Evolutionary conservation across 495 filamentous ascomycete genomes (phyloP).

Genomic region (Aspergillus nidulans): DNA sequence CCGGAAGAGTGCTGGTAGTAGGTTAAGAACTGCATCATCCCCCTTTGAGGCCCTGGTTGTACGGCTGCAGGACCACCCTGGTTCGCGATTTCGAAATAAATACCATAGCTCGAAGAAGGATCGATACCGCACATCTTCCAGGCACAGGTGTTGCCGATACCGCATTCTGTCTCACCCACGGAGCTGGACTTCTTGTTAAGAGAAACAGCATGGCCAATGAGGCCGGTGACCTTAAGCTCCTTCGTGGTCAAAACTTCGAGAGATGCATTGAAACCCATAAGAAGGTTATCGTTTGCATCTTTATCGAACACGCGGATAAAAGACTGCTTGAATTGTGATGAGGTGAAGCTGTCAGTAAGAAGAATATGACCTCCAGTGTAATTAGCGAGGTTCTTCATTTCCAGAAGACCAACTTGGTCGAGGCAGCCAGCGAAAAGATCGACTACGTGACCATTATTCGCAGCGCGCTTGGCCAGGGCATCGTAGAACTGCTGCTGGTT

Average conservation of each 20-base stretch:
- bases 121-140: slow-evolving; percentile 99
- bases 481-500: slow-evolving; percentile 78
- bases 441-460: slow-evolving; percentile 95
- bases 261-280: slow-evolving; percentile 98
- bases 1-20: slow-evolving; percentile 98
- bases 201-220: slow-evolving; percentile 95
- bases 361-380: slow-evolving; percentile 98
- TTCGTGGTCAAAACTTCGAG: slow-evolving; percentile 97
- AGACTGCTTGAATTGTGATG: slow-evolving; percentile 99
- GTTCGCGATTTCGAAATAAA: slow-evolving; percentile 97
- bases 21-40: slow-evolving; percentile 97
- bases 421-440: slow-evolving; percentile 98
- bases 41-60: slow-evolving; percentile 82
- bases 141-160: slow-evolving; percentile 97
- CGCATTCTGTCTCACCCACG: slow-evolving; percentile 96
- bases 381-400: slow-evolving; percentile 98
- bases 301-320: slow-evolving; percentile 98
- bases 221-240: slow-evolving; percentile 95
- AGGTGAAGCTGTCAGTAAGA: slow-evolving; percentile 96
- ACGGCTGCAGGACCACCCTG: slow-evolving; percentile 86
- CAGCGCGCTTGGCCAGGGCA: slow-evolving; percentile 88
- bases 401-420: slow-evolving; percentile 94
- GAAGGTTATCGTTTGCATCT: slow-evolving; percentile 85
- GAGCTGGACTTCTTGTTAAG: slow-evolving; percentile 97
- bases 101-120: slow-evolving; percentile 84